phyloP scores from a whole-genome alignment of 768 basidiomycete genomes.

The Amanita inopinata region DNA sequence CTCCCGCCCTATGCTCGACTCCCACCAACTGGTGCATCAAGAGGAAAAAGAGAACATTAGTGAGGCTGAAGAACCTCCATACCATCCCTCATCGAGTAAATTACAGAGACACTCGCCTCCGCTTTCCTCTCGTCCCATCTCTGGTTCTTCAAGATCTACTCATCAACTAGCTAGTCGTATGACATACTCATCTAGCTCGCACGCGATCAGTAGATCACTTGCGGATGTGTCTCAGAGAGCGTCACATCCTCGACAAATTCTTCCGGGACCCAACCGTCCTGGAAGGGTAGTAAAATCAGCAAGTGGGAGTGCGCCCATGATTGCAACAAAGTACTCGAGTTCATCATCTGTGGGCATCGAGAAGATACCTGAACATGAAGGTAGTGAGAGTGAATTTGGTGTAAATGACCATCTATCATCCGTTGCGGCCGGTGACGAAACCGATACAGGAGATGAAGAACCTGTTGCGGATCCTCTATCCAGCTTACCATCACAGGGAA shows the following conservation, averaged over 20 bases:
- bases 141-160: conserved; percentile 16
- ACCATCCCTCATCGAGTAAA: conserved; percentile 18
- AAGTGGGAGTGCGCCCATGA: conserved; percentile 14
- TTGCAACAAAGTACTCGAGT: conserved; percentile 19
- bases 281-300: conserved; percentile 37
- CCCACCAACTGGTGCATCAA: conserved; percentile 22
- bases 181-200: conserved; percentile 16
- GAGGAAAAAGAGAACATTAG: conserved; percentile 44
- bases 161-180: conserved; percentile 17
- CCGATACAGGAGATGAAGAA: conserved; percentile 25
- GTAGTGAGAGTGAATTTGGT: conserved; percentile 29
- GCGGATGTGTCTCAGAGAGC: conserved; percentile 25
- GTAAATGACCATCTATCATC: conserved; percentile 18
- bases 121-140: conserved; percentile 21
- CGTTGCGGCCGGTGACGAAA: conserved; percentile 19
- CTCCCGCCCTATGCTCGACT: conserved; percentile 5
- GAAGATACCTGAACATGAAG: conserved; percentile 34
- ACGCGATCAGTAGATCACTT: conserved; percentile 17
- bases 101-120: conserved; percentile 26
- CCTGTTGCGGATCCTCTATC: conserved; percentile 18
- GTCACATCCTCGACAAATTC: conserved; percentile 30
- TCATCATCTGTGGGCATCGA: conserved; percentile 27
- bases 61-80: conserved; percentile 28
- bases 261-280: conserved; percentile 35
- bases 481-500: conserved; percentile 14